These are phyloP conservation scores for Aspergillus haitiensis DNA, from an alignment of 495 filamentous ascomycete species.

Conservation along the genomic window DNA sequence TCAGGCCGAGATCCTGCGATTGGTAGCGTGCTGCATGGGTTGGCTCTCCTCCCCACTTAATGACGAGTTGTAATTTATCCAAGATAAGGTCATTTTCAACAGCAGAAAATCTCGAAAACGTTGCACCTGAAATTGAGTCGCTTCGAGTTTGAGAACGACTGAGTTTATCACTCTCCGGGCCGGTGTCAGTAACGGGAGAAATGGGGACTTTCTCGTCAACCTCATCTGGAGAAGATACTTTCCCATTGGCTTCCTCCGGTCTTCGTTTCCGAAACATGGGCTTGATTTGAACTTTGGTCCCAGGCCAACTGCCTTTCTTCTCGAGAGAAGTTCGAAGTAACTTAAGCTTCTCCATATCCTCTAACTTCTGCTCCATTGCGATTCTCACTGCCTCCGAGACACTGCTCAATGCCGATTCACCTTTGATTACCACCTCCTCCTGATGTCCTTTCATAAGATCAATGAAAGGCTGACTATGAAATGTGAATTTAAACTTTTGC, in stretches of 20 bases:
- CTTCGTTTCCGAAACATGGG: constrained; percentile 91
- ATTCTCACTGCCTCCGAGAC: constrained; percentile 80
- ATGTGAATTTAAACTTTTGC: constrained; percentile 99
- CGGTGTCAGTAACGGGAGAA: constrained; percentile 25
- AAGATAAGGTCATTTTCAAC: constrained; percentile 84
- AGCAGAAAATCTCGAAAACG: constrained; percentile 84
- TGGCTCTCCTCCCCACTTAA: constrained; percentile 98
- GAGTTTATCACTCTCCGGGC: constrained; percentile 30
- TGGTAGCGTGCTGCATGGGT: constrained; percentile 97
- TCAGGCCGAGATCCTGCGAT: constrained; percentile 87
- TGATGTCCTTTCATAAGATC: constrained; percentile 90
- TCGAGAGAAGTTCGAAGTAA: constrained; percentile 79
- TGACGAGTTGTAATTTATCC: constrained; percentile 94
- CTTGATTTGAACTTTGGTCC: constrained; percentile 98
- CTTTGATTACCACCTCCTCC: constrained; percentile 93
- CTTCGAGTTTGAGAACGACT: constrained; percentile 57
- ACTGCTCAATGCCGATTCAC: constrained; percentile 84
- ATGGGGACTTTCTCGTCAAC: constrained; percentile 24
- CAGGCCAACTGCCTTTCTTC: constrained; percentile 89
- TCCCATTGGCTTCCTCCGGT: constrained; percentile 51
- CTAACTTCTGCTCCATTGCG: constrained; percentile 72
- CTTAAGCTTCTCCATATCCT: constrained; percentile 84
- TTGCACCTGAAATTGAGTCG: constrained; percentile 82
- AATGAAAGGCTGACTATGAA: constrained; percentile 94
- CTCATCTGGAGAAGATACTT: constrained; percentile 24